Evolutionary conservation across 306 rosid species (phyloP), one percentile per base, ranked within the genome.

Genomic region (Quercus cerris): DNA sequence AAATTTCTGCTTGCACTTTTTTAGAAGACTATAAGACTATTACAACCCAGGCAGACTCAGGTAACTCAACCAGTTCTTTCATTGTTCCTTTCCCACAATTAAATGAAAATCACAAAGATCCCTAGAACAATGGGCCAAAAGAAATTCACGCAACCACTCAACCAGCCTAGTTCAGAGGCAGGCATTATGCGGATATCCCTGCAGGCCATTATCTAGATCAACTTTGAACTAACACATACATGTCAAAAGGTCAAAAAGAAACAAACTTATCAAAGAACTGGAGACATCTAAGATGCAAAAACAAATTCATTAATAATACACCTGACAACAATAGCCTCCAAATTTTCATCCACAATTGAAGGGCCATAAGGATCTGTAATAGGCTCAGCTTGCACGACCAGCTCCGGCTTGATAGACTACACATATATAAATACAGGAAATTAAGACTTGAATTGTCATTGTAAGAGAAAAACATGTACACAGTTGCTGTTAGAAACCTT

Each of bases 291-390:
- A 63, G 71, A n/a, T 18, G 9, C 13, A 81, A 46, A 27, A 25
- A 75, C 33, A 68, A 52, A 55, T 38, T 31, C 79, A 54, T 41
- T 70, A 55, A 55, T 46, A 73, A 78, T 90, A 56, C 80, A 95
- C 99, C 99, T 95, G 77, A 93, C 99, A 74, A 95, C 78, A 74
- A 95, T 88, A 76, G 98, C 98, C 82, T 95, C 97, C 90, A 95
- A 88, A 63, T 87, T 83, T 85, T 89, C 94, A 82, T 93, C 98
- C 19, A 81, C 84, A 76, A 93, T 88, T 49, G 99, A 93, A 75
- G 99, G 99, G 63, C 99, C 99, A 78, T 84, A 95, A 2, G 99
- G 99, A 81, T 95, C 99, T 1, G 83, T 81, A 54, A 95, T 93
- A 46, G 98, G 98, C 61, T 84, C 97, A 70, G 88, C 93, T 72